Evolutionary conservation across 78 protist species (phyloP).

Genomic region (Chrysochromulina tobinii): DNA sequence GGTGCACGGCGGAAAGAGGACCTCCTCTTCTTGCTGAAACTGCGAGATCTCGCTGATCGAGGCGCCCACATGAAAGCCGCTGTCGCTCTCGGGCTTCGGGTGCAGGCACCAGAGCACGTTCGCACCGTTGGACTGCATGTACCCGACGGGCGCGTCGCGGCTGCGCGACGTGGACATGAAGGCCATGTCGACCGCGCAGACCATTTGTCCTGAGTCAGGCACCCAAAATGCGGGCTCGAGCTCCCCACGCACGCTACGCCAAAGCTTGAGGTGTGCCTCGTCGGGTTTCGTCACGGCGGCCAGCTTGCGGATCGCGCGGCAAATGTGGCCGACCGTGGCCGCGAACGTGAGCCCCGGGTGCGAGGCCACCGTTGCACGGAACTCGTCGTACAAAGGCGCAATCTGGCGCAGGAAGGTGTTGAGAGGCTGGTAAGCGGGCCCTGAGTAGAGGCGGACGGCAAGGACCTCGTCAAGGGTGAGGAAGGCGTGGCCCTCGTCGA

Average conservation of each 20-base stretch:
- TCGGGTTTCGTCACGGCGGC: background rate
- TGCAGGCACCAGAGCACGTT: constrained; percentile 2
- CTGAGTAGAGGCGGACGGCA: constrained; percentile 23
- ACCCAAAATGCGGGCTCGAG: background rate
- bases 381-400: background rate
- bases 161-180: constrained; percentile 8
- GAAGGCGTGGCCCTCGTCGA: background rate
- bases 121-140: background rate
- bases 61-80: background rate
- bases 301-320: constrained; percentile 1
- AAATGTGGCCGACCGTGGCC: background rate
- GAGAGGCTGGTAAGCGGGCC: constrained; percentile 30
- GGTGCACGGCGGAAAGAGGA: constrained; percentile 35
- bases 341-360: background rate
- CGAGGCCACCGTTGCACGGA: background rate
- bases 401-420: constrained; percentile 1
- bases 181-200: constrained; percentile 14
- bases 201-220: background rate
- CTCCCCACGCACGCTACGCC: constrained; percentile 19
- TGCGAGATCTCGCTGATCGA: constrained; percentile 4
- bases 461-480: constrained; percentile 19
- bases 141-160: background rate
- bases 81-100: background rate
- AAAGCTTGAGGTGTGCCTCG: background rate
- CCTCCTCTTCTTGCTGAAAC: constrained; percentile 3